Conservation (phyloP, 2,329 filamentous ascomycete species). For the Aspergillus piperis region DNA sequence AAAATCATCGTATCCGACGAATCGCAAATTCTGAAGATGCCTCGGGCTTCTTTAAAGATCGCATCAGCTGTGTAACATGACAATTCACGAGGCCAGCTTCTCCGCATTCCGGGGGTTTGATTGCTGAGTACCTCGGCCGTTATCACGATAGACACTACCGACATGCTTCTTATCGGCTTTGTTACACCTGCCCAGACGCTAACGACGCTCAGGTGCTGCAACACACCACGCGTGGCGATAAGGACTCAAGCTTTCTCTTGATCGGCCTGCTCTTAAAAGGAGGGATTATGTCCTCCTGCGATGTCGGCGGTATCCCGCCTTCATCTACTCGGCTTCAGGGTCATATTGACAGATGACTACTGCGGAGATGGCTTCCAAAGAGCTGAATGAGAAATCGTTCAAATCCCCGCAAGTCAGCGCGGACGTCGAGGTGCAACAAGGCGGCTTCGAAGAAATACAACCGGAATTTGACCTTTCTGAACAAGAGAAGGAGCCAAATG, state of each 20-base stretch:
- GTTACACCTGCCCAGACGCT: background rate
- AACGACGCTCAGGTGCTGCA: background rate
- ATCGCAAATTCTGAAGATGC: background rate
- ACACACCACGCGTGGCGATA: constrained; percentile 2
- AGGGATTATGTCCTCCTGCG: background rate
- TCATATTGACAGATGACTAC: background rate
- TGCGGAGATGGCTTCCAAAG: constrained; percentile 15
- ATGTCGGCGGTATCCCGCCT: background rate
- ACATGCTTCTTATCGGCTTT: constrained; percentile 2
- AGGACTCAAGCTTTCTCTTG: background rate
- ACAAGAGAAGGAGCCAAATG: constrained; percentile 14
- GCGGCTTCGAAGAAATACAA: constrained; percentile 11
- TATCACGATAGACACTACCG: background rate
- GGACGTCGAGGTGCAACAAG: constrained; percentile 20
- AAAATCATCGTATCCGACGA: background rate
- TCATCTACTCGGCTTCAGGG: background rate
- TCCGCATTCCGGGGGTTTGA: background rate
- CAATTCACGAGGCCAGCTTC: background rate
- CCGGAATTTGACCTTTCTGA: background rate
- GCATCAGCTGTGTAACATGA: background rate
- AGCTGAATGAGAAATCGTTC: constrained; percentile 1
- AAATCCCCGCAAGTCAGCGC: constrained; percentile 4
- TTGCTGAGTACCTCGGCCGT: background rate
- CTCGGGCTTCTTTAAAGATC: background rate
- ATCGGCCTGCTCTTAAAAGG: background rate